phyloP scores from a whole-genome alignment of 257 asterid species.

The Fraxinus cuspidata region DNA sequence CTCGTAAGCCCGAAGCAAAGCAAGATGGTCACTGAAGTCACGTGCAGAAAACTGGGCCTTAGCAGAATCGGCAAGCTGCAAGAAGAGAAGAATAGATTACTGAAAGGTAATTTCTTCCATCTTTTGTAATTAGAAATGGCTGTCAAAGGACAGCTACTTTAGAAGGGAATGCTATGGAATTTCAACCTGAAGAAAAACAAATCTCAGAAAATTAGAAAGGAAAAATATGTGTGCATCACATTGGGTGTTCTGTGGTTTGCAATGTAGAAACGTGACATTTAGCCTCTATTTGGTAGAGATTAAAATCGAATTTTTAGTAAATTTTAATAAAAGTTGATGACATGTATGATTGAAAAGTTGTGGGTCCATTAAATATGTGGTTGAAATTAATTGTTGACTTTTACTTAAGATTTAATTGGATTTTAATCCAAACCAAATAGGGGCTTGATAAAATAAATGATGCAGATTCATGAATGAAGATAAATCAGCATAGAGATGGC shows the following conservation, averaged over 20 bases:
- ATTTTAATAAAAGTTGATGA: no score
- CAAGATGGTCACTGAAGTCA: slow-evolving; percentile 86
- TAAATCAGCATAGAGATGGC: slow-evolving; percentile 13
- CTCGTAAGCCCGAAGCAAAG: slow-evolving; percentile 79
- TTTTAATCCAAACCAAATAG: no score
- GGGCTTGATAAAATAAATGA: not conserved
- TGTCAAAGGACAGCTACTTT: not conserved
- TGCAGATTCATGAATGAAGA: not conserved
- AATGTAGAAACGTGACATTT: not conserved
- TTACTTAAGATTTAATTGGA: no score
- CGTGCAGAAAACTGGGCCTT: slow-evolving; percentile 87
- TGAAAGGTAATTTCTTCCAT: slow-evolving; percentile 15
- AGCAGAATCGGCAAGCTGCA: slow-evolving; percentile 95
- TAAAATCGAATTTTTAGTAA: no score
- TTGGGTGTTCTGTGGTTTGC: not conserved
- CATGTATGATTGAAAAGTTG: no score
- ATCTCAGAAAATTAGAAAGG: not conserved
- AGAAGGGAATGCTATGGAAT: not conserved
- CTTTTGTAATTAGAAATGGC: slow-evolving; percentile 9
- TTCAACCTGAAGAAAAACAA: slow-evolving; percentile 10
- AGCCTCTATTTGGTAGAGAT: not conserved
- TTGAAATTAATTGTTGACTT: no score
- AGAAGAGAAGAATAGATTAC: slow-evolving; percentile 27
- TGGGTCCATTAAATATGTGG: no score
- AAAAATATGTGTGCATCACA: not conserved